These are phyloP conservation scores for Aegilops sharonensis DNA, from an alignment of 176 grass and related monocot genomes.

Conservation along the genomic window DNA sequence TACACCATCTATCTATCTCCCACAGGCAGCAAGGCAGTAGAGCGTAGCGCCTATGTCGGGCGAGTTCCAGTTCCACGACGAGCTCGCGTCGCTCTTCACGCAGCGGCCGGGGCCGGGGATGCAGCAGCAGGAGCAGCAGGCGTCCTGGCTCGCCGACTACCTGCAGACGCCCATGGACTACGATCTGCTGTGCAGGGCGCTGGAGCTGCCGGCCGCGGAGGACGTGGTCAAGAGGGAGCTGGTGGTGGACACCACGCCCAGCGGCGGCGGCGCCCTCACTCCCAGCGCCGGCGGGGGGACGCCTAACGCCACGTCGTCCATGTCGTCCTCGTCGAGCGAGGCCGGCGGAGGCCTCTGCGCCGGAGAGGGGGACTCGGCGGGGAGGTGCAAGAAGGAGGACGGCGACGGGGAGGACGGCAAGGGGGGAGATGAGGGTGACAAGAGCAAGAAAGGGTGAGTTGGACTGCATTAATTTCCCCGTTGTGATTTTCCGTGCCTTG, in stretches of 20 bases:
- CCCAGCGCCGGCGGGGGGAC: conserved; percentile 38
- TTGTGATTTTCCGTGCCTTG: not conserved
- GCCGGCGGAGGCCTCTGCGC: conserved; percentile 32
- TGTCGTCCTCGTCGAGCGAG: conserved; percentile 76
- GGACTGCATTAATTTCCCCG: not conserved
- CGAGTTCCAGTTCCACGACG: conserved; percentile 59
- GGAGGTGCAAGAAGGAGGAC: conserved; percentile 59
- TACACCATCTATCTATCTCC: not conserved
- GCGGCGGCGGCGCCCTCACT: not conserved
- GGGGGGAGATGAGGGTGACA: conserved; percentile 50
- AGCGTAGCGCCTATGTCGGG: conserved; percentile 16
- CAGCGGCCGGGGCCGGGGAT: conserved; percentile 27
- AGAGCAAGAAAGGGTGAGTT: conserved; percentile 79
- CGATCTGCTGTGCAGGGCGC: conserved; percentile 46
- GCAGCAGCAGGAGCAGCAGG: not conserved
- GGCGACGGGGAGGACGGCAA: conserved; percentile 34
- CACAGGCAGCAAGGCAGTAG: not conserved
- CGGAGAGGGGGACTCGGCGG: conserved; percentile 45
- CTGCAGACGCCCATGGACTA: conserved; percentile 43
- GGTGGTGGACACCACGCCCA: conserved; percentile 22
- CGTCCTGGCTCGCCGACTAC: conserved; percentile 28
- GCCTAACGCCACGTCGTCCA: conserved; percentile 72
- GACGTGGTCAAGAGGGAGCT: conserved; percentile 42
- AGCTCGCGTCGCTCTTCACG: conserved; percentile 67
- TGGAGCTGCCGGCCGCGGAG: conserved; percentile 36